Percentiles rank a stretch among this genome's conserved stretches.
Evolutionary conservation across 2,329 filamentous ascomycete species (phyloP).

Genomic region (Paecilomyces sp.): DNA sequence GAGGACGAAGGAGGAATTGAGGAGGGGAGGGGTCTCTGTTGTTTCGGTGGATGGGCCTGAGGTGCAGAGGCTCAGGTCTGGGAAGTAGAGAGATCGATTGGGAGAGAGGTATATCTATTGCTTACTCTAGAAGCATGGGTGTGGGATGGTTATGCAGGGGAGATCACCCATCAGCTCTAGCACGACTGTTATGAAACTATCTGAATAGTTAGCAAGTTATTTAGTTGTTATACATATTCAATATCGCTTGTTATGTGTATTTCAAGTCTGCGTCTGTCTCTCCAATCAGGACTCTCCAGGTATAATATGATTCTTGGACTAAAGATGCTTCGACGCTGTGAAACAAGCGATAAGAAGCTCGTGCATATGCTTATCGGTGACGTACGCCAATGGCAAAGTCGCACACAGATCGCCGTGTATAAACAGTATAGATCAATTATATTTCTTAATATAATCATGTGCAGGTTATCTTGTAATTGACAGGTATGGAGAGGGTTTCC

Average conservation of each 20-base stretch:
- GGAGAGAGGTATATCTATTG: not conserved
- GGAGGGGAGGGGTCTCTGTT: slow-evolving; percentile 54
- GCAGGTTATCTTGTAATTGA: too few relatives aligned
- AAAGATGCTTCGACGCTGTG: not conserved
- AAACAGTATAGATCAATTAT: too few relatives aligned
- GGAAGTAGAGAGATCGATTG: not conserved
- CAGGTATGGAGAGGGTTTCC: too few relatives aligned
- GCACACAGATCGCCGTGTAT: not conserved
- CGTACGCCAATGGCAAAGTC: not conserved
- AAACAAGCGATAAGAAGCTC: not conserved
- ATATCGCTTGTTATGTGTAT: not conserved
- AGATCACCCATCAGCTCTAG: not conserved
- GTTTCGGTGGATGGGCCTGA: slow-evolving; percentile 52
- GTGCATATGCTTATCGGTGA: not conserved
- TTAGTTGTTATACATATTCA: not conserved
- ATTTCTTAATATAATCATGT: too few relatives aligned
- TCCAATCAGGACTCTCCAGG: not conserved
- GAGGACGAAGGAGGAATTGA: slow-evolving; percentile 47
- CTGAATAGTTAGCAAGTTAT: not conserved
- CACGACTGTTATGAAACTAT: not conserved
- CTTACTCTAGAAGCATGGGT: too few relatives aligned
- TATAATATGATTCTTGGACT: not conserved
- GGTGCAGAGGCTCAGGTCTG: slow-evolving; percentile 41
- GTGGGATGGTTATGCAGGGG: too few relatives aligned
- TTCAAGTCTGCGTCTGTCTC: not conserved